A percentile compares a stretch with the other conserved stretches of the same genome.
phyloP scores from a whole-genome alignment of 306 rosid genomes.

The Casuarina glauca region DNA sequence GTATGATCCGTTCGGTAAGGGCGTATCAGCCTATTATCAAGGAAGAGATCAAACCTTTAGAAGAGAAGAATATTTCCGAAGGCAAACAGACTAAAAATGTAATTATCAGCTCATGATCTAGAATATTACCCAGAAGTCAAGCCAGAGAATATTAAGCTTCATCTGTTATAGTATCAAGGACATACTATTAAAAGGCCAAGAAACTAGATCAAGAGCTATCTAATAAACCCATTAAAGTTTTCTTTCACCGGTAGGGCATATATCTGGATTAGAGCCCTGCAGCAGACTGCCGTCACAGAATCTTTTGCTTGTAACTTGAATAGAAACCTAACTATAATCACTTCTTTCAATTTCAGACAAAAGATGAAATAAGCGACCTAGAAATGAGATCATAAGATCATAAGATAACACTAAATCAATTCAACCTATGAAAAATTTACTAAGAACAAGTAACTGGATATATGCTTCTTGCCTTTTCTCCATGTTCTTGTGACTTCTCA shows the following conservation, averaged over 20 bases:
- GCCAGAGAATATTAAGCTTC: background rate
- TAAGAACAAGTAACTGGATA: background rate
- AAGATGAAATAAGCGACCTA: background rate
- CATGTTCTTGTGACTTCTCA: conserved; percentile 21
- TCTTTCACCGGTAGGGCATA: background rate
- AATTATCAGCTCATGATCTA: background rate
- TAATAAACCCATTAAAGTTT: background rate
- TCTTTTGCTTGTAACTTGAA: background rate
- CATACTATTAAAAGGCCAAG: background rate
- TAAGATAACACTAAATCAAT: background rate
- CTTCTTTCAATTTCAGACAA: background rate
- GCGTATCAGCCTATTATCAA: conserved; percentile 28
- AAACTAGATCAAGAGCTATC: background rate
- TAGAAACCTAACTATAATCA: background rate
- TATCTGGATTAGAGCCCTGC: no score
- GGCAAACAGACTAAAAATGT: background rate
- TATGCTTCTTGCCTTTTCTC: conserved; percentile 51
- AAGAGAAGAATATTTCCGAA: background rate
- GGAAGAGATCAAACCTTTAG: background rate
- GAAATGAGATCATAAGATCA: background rate
- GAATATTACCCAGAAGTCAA: background rate
- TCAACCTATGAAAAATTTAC: background rate
- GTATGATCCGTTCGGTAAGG: conserved; percentile 35
- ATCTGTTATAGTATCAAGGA: background rate
- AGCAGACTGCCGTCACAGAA: no score